phyloP scores from a whole-genome alignment of 2,329 filamentous ascomycete genomes.

The Fusarium nelsonii region DNA sequence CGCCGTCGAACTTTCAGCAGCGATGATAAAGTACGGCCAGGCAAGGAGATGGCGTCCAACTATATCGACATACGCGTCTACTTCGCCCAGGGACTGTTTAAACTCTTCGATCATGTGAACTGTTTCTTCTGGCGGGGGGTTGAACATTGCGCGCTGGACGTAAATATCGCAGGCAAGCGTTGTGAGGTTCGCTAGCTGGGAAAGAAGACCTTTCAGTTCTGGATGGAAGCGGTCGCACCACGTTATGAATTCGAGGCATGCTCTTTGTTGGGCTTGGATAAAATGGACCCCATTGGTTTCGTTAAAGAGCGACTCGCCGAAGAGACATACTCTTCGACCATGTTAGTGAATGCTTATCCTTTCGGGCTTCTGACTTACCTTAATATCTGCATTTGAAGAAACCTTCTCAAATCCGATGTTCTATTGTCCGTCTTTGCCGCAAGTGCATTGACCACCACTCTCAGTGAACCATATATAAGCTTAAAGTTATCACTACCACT shows the following conservation, averaged over 20 bases:
- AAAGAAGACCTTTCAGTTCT: constrained; percentile 31
- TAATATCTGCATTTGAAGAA: constrained; percentile 39
- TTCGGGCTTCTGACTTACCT: not conserved
- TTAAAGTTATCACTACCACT: constrained; percentile 43
- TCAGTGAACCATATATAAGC: constrained; percentile 36
- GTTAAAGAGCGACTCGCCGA: constrained; percentile 40
- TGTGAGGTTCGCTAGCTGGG: constrained; percentile 33
- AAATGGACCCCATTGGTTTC: constrained; percentile 40
- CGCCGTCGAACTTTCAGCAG: constrained; percentile 38
- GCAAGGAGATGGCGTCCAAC: constrained; percentile 36
- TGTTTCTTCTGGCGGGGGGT: constrained; percentile 30
- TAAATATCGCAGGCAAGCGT: constrained; percentile 42
- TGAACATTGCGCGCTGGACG: constrained; percentile 38
- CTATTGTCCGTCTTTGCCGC: constrained; percentile 2
- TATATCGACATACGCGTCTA: constrained; percentile 39
- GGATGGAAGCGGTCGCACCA: constrained; percentile 42
- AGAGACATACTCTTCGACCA: constrained; percentile 27
- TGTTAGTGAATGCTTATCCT: not conserved
- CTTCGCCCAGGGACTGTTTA: constrained; percentile 30
- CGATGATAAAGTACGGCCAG: constrained; percentile 43
- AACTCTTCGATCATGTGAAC: constrained; percentile 35
- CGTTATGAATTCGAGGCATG: constrained; percentile 41
- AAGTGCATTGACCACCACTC: constrained; percentile 35
- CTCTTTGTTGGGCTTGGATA: constrained; percentile 38
- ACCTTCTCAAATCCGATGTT: constrained; percentile 33